Percentiles rank a stretch among this genome's conserved stretches.
Evolutionary conservation across 306 rosid species (phyloP).

Genomic region (Pyrus pyrifolia): DNA sequence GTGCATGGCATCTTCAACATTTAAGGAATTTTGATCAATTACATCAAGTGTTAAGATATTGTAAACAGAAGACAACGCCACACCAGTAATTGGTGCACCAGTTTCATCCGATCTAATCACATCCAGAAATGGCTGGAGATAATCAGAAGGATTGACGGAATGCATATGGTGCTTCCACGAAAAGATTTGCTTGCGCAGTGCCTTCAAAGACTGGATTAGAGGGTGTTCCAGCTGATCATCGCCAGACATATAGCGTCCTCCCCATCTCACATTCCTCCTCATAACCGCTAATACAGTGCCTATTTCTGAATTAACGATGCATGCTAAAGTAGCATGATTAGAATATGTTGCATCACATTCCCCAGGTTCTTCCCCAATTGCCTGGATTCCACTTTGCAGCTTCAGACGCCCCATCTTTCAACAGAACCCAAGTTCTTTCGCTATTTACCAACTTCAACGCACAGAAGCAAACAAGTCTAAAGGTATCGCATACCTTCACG

Average conservation of each 20-base stretch:
- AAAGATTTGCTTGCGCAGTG: slow-evolving; percentile 70
- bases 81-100: slow-evolving; percentile 90
- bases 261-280: slow-evolving; percentile 98
- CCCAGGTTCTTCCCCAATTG: slow-evolving; percentile 78
- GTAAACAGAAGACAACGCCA: slow-evolving; percentile 87
- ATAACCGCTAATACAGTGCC: slow-evolving; percentile 92
- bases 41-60: slow-evolving; percentile 82
- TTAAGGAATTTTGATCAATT: slow-evolving; percentile 74
- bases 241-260: slow-evolving; percentile 71
- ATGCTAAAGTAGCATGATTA: slow-evolving; percentile 59
- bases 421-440: slow-evolving; percentile 13
- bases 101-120: slow-evolving; percentile 93
- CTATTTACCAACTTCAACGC: neutral
- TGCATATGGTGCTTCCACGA: slow-evolving; percentile 88
- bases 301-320: slow-evolving; percentile 90
- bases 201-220: slow-evolving; percentile 84
- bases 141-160: slow-evolving; percentile 66
- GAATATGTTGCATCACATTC: slow-evolving; percentile 52
- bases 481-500: slow-evolving; percentile 9
- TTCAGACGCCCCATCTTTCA: slow-evolving; percentile 59
- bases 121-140: slow-evolving; percentile 87
- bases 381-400: slow-evolving; percentile 63
- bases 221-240: slow-evolving; percentile 95
- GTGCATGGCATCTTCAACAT: slow-evolving; percentile 83
- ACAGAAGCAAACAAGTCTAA: neutral